Percentiles rank a stretch among this genome's conserved stretches.
These are phyloP conservation scores for Skeletonema potamos DNA, from an alignment of 108 stramenopile genomes.

Conservation along the genomic window DNA sequence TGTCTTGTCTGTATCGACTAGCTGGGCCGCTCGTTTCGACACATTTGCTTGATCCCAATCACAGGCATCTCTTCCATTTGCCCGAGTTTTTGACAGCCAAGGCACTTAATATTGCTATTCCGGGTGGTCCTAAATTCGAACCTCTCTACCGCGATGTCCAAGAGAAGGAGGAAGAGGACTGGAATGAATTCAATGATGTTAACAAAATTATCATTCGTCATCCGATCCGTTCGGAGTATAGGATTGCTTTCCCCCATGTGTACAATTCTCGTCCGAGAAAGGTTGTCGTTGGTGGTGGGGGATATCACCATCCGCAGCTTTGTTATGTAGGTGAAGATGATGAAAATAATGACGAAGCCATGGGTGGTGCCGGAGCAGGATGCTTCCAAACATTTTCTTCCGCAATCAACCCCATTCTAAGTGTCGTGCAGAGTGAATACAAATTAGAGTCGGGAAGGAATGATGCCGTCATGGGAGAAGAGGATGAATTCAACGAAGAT, in stretches of 20 bases:
- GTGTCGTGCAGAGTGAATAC: constrained; percentile 62
- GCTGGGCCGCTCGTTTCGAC: constrained; percentile 93
- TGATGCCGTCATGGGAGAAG: constrained; percentile 48
- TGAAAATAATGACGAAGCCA: constrained; percentile 61
- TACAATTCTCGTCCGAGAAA: constrained; percentile 98
- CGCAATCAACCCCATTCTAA: constrained; percentile 91
- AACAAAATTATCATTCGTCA: constrained; percentile 97
- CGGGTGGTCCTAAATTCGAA: constrained; percentile 99
- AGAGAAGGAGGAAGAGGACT: constrained; percentile 95
- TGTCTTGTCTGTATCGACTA: constrained; percentile 93
- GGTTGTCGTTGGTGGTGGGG: constrained; percentile 67
- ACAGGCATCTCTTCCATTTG: constrained; percentile 93
- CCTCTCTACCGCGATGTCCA: constrained; percentile 96
- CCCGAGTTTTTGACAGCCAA: constrained; percentile 97
- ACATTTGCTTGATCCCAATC: constrained; percentile 84
- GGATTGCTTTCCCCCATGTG: constrained; percentile 95
- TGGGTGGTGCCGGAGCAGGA: constrained; percentile 22
- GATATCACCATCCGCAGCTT: constrained; percentile 93
- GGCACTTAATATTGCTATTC: constrained; percentile 97
- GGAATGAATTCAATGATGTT: constrained; percentile 99
- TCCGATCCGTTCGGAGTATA: constrained; percentile 98
- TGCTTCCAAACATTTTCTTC: constrained; percentile 72
- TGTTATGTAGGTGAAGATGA: constrained; percentile 88
- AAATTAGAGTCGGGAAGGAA: constrained; percentile 42
- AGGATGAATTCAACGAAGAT: constrained; percentile 82